Evolutionary conservation across 208 protist species (phyloP), one percentile per base, ranked within the genome.

Genomic region (Herpetomonas tarakana): DNA sequence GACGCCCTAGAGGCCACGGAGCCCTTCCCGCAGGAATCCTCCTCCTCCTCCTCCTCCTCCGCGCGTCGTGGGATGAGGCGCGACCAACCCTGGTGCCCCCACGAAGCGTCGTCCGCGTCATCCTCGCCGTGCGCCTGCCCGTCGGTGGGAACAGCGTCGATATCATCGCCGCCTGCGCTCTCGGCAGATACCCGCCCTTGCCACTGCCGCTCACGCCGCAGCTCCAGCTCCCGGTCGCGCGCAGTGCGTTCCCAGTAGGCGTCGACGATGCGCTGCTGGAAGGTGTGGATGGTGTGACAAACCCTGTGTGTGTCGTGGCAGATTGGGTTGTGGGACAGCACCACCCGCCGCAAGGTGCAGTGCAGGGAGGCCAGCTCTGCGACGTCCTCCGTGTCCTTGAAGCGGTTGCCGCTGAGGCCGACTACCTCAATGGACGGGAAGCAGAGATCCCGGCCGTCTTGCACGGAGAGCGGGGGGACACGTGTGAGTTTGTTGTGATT

Each of bases 341-440:
- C 80, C 25, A 95, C 62, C 14, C 80, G 71, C 24, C 78, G 69
- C 50, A 95, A 69, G 0, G 81, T 88, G 39, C 66, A 71, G 26
- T 86, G 77, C 22, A 95, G 81, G 11, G 67, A 67, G 7, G 75
- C 82, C 24, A 95, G 72, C 29, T 74, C 53, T 0, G 70, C 45
- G n/a, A 92, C 57, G 47, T 66, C 57, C 26, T 68, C 75, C n/a
- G 64, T 49, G 19, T 28, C 56, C 11, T 49, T 44, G 41, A 95
- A 83, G 25, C 71, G 63, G 57, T 95, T 95, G 21, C 66, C 56
- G 46, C 65, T 76, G 25, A 95, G 61, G 4, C 74, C 81, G 35
- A 95, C 72, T 18, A 88, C 76, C 46, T 90, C 78, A 47, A 92
- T 74, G 7, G 66, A 66, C 0, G 89, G 86, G 61, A 92, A 95